Evolutionary conservation across 2,329 filamentous ascomycete genomes (phyloP).

Genomic region (Aureobasidium sp.): DNA sequence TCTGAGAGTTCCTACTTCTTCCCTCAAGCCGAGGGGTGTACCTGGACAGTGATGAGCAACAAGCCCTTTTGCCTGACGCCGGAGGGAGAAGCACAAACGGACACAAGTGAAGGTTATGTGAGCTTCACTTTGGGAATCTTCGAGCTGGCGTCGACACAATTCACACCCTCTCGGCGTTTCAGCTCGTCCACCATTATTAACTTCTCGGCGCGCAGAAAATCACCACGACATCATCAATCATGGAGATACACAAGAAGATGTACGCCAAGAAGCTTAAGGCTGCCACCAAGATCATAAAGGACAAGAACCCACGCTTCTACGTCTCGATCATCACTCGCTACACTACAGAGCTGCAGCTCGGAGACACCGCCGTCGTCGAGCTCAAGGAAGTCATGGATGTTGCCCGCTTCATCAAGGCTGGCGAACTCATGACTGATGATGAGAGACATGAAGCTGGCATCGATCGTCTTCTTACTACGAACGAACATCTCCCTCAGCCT

Average conservation of each 20-base stretch:
- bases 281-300: background rate
- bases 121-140: background rate
- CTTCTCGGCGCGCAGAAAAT: background rate
- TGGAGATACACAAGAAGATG: conserved; percentile 6
- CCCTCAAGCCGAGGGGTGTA: no score
- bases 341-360: background rate
- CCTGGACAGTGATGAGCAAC: no score
- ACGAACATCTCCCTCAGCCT: background rate
- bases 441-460: conserved; percentile 1
- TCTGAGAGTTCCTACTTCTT: no score
- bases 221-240: background rate
- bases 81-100: no score
- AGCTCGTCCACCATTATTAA: background rate
- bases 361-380: background rate
- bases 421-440: background rate
- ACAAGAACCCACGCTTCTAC: background rate
- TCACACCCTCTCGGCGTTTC: background rate
- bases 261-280: conserved; percentile 1
- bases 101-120: no score
- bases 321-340: background rate
- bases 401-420: conserved; percentile 1
- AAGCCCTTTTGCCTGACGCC: background rate
- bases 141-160: background rate
- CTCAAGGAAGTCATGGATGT: background rate
- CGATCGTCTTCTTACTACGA: background rate